Conservation (phyloP, 371 early-diverging fungal species). For the Encephalitozoon romaleae region DNA sequence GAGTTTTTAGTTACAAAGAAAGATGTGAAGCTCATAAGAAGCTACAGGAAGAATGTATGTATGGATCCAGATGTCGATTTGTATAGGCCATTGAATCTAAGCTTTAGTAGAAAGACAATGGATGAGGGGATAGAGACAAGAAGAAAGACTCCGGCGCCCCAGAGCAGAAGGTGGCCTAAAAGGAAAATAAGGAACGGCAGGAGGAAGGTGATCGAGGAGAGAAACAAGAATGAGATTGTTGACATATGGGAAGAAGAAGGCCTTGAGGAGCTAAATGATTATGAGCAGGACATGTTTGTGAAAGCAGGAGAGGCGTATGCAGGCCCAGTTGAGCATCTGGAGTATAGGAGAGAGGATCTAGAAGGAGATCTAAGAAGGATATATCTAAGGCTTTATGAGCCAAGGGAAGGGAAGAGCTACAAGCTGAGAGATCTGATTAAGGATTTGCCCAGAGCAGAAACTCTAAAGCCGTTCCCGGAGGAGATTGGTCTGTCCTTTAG, state of each 20-base stretch:
- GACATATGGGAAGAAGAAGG: slow-evolving; percentile 47
- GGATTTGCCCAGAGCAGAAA: not conserved
- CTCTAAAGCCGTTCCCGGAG: slow-evolving; percentile 30
- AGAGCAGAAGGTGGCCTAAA: not conserved
- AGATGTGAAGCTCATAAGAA: slow-evolving; percentile 33
- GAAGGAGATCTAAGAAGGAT: slow-evolving; percentile 22
- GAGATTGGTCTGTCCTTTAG: not conserved
- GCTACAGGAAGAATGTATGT: slow-evolving; percentile 31
- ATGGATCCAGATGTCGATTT: slow-evolving; percentile 27
- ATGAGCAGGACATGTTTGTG: slow-evolving; percentile 45
- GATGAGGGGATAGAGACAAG: not conserved
- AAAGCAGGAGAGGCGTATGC: slow-evolving; percentile 17
- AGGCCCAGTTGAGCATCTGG: not conserved
- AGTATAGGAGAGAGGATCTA: slow-evolving; percentile 15
- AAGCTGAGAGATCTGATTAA: slow-evolving; percentile 20
- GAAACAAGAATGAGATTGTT: slow-evolving; percentile 2
- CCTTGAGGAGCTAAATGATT: slow-evolving; percentile 21
- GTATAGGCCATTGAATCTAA: slow-evolving; percentile 6
- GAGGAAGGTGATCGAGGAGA: not conserved
- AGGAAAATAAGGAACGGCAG: not conserved
- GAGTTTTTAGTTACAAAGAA: slow-evolving; percentile 36
- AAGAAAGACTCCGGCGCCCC: not conserved
- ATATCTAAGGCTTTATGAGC: slow-evolving; percentile 30
- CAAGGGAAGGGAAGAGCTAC: slow-evolving; percentile 19
- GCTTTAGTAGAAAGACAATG: slow-evolving; percentile 2